Conservation (phyloP, 345 rosid genomes). For the Eucalyptus cladocalyx region DNA sequence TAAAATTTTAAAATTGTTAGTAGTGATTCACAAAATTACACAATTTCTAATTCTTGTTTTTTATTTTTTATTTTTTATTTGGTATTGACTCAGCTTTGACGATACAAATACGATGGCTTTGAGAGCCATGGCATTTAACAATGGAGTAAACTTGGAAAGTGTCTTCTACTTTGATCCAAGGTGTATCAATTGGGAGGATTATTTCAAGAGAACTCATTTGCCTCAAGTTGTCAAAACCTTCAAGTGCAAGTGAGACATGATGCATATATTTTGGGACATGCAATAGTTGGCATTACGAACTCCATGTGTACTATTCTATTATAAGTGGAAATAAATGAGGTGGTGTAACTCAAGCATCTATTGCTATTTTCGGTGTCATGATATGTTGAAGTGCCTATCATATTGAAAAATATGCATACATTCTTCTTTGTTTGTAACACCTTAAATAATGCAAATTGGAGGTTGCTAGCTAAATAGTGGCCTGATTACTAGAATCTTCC, state of each 20-base stretch:
- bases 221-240: constrained; percentile 16
- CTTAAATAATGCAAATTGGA: too few relatives aligned
- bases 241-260: not conserved
- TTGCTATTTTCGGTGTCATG: not conserved
- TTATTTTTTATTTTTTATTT: accelerated
- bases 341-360: not conserved
- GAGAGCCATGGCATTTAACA: not conserved
- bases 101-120: constrained; percentile 13
- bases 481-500: too few relatives aligned
- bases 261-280: not conserved
- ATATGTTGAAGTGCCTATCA: not conserved
- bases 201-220: constrained; percentile 27
- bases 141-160: not conserved
- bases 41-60: too few relatives aligned
- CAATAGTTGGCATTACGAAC: not conserved
- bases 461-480: too few relatives aligned
- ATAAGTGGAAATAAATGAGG: not conserved
- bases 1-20: not conserved
- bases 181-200: constrained; percentile 40
- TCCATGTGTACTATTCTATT: not conserved
- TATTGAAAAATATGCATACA: too few relatives aligned
- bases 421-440: too few relatives aligned
- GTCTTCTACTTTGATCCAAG: constrained; percentile 37
- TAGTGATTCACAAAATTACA: not conserved
- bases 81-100: constrained; percentile 9